Evolutionary conservation across 768 basidiomycete genomes (phyloP), one percentile per base, ranked within the genome.

Genomic region (Termitomyces sp.): DNA sequence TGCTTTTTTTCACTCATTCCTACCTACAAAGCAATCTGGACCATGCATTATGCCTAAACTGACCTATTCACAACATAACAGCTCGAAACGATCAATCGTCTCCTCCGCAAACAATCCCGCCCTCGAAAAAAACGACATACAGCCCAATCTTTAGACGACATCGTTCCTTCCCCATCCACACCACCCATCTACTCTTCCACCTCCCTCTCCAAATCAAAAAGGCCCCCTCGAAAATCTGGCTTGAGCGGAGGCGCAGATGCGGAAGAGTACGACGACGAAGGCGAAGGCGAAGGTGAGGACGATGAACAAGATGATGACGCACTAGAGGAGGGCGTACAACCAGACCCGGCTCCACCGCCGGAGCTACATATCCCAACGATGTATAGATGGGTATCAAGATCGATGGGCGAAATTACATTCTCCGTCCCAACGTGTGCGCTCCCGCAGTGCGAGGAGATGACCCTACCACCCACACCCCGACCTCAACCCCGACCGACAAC

Each of bases 61-160:
- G n/a, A 50, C 25, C 23, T 20, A n/a, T 5, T 11, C 4, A 31
- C 10, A 18, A 45, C 33, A 23, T 12, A 39, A 31, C 61, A 92
- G 89, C 84, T 84, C 22, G 92, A 94, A 63, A 94, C 92, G 0
- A 94, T 94, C 67, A 93, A 93, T 62, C 86, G 92, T 25, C 77
- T 94, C 13, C 79, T 94, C 48, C 91, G 91, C 67, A 94, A 93
- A 68, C 90, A 91, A 64, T 84, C 86, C 16, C 80, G 86, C 10
- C 77, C 87, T 2, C 79, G 81, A 41, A 81, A 77, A 47, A 86
- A 82, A 60, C 81, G 84, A 11, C 79, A 77, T 1, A 74, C 74
- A 0, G 81, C 82, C 36, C 83, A 71, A 57, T 77, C 59, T 44
- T 54, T 59, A 50, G 64, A 63, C 32, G 64, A 65, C 27, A 42